A percentile compares a stretch with the other conserved stretches of the same genome.
Conservation (phyloP, 2,329 filamentous ascomycete genomes). For the Zelopaecilomyces penicillatus region DNA sequence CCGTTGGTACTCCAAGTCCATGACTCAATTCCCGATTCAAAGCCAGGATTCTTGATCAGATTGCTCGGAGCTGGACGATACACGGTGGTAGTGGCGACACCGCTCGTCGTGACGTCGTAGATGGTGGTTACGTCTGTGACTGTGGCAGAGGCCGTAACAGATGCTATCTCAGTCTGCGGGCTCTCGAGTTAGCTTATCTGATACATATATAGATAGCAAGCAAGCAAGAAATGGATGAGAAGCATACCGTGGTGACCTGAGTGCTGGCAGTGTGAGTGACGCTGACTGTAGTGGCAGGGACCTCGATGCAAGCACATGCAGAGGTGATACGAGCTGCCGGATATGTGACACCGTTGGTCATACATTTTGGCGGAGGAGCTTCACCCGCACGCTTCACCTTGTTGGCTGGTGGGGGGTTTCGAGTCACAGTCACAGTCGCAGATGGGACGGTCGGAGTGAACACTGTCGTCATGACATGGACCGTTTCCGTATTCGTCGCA, state of each 20-base stretch:
- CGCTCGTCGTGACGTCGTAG: neutral
- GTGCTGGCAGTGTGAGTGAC: constrained; percentile 8
- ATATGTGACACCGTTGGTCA: constrained; percentile 15
- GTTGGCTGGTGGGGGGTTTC: neutral
- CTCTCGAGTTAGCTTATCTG: too few relatives aligned
- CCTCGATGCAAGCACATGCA: constrained; percentile 17
- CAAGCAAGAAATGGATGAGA: neutral
- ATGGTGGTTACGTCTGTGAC: constrained; percentile 1
- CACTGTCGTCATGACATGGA: constrained; percentile 11
- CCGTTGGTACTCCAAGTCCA: too few relatives aligned
- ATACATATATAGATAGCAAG: neutral
- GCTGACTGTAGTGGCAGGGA: constrained; percentile 13
- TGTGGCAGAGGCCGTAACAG: constrained; percentile 1
- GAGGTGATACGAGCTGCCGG: constrained; percentile 17
- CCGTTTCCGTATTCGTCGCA: constrained; percentile 5
- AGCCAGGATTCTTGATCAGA: too few relatives aligned
- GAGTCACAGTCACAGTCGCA: constrained; percentile 12
- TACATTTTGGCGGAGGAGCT: constrained; percentile 12
- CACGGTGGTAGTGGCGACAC: constrained; percentile 1
- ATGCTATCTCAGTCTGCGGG: constrained; percentile 3
- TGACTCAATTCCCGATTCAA: too few relatives aligned
- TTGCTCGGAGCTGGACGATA: too few relatives aligned
- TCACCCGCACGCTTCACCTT: constrained; percentile 2
- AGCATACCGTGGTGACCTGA: constrained; percentile 6
- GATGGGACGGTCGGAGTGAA: constrained; percentile 14